Evolutionary conservation across 2,329 filamentous ascomycete genomes (phyloP), one percentile per base, ranked within the genome.

Genomic region (Claviceps sp.): DNA sequence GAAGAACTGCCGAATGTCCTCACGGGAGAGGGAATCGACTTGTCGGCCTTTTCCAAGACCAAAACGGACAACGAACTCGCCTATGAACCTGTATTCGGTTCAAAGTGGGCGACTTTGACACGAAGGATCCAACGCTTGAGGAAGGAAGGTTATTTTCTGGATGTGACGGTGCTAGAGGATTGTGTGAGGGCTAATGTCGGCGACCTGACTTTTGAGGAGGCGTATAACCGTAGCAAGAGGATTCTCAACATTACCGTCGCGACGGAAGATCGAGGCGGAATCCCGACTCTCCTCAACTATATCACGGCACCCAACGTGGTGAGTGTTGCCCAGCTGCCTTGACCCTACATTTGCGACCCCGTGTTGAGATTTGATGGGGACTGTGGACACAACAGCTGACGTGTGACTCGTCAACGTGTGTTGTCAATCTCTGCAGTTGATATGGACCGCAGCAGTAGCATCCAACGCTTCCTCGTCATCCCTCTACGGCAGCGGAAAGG

Each of bases 161-260:
- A 96, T 64, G 81, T 88, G 3, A 80, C 77, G 42, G 84, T 94
- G 10, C 70, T 97, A 46, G 89, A 94, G 63, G 81, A 90, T 54
- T 91, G 88, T 58, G 85, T 96, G 14, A 78, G 85, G 53, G 81
- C 84, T 14, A 95, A 95, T 58, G 82, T 95, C 14, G 90, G 89
- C 10, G 86, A 95, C 60, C 65, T 95, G 56, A 96, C 90, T 0
- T 97, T 97, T 62, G 88, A 94, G 66, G 91, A 96, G 69, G 91
- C 91, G 0, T 95, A 90, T 62, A 79, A 83, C 50, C 81, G 82
- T 55, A 95, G 89, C 41, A 93, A 93, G 63, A 76, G 89, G 49
- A 82, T 95, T 3, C 72, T 97, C 59, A 96, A 96, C 64, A 96
- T 97, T 57, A 95, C 89, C 0, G 84, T 96, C 22, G 86, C 87